These are phyloP conservation scores for Erodium trifolium DNA, from an alignment of 441 rosid species.

Conservation along the genomic window DNA sequence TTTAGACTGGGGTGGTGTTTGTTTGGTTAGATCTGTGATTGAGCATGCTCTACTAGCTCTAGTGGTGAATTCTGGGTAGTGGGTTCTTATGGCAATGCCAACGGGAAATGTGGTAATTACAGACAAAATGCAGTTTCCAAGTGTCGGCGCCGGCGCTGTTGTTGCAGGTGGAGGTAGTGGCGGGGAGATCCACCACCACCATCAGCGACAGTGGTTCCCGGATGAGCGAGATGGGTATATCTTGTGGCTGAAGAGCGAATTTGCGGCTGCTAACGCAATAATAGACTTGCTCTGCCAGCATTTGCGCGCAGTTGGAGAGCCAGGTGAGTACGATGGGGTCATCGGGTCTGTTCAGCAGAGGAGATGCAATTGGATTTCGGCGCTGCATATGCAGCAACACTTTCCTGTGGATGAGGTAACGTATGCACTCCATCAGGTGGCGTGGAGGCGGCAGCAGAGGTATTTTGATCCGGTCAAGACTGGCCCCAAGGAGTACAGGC, in stretches of 20 bases:
- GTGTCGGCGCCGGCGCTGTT: slow-evolving; percentile 12
- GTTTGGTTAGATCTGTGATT: slow-evolving; percentile 17
- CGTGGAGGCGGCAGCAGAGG: slow-evolving; percentile 48
- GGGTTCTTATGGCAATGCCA: slow-evolving; percentile 65
- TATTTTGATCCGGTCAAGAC: background rate
- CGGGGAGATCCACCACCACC: slow-evolving; percentile 29
- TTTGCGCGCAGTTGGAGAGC: slow-evolving; percentile 47
- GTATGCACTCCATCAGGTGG: slow-evolving; percentile 51
- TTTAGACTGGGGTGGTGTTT: background rate
- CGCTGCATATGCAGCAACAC: slow-evolving; percentile 78
- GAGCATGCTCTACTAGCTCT: slow-evolving; percentile 10
- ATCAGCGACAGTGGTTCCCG: slow-evolving; percentile 38
- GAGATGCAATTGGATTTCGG: slow-evolving; percentile 66
- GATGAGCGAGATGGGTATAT: slow-evolving; percentile 75
- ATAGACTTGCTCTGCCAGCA: slow-evolving; percentile 69
- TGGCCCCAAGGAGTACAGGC: background rate
- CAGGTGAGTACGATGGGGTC: slow-evolving; percentile 55
- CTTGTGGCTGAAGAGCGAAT: slow-evolving; percentile 76
- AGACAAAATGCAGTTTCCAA: slow-evolving; percentile 56
- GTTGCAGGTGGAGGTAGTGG: slow-evolving; percentile 21
- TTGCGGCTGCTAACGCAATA: slow-evolving; percentile 85
- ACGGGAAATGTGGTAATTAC: slow-evolving; percentile 47
- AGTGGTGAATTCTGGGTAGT: background rate
- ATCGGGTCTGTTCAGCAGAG: slow-evolving; percentile 54
- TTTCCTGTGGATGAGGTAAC: slow-evolving; percentile 52